These are phyloP conservation scores for Phaeosphaeriaceae sp. DNA, from an alignment of 2,329 filamentous ascomycete genomes.

Conservation along the genomic window DNA sequence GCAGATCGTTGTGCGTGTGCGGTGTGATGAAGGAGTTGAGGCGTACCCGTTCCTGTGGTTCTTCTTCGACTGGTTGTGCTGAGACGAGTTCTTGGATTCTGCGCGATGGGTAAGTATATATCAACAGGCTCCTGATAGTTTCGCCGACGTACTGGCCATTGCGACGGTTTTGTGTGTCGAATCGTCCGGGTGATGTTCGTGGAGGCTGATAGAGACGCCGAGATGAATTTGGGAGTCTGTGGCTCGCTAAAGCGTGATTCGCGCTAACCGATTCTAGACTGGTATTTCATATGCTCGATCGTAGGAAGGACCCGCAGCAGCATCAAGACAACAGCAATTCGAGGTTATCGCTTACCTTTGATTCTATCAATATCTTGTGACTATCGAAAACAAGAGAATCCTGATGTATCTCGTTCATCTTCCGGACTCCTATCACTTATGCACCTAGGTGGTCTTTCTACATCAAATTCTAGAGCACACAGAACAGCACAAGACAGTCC, in stretches of 20 bases:
- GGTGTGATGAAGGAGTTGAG: conserved; percentile 11
- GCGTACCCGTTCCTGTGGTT: conserved; percentile 98
- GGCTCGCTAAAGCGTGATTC: conserved; percentile 5
- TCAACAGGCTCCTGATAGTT: not conserved
- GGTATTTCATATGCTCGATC: not conserved
- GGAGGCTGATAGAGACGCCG: conserved; percentile 22
- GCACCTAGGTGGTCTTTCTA: not conserved
- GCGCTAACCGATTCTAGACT: conserved; percentile 15
- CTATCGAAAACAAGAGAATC: not conserved
- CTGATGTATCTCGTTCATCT: not conserved
- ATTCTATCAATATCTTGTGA: not conserved
- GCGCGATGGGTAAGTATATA: conserved; percentile 29
- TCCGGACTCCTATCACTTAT: not conserved
- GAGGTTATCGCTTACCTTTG: not conserved
- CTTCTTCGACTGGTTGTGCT: conserved; percentile 99
- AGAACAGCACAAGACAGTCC: no score
- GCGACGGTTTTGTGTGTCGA: conserved; percentile 55
- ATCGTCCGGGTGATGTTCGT: conserved; percentile 38
- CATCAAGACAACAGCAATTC: not conserved
- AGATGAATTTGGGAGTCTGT: conserved; percentile 13
- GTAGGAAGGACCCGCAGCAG: no score
- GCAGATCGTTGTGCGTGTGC: conserved; percentile 17
- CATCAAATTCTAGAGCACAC: not conserved
- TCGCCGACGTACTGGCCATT: conserved; percentile 71
- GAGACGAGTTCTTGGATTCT: conserved; percentile 99